Conservation (phyloP, 257 asterid genomes). For the Craterostigma plantagineum region DNA sequence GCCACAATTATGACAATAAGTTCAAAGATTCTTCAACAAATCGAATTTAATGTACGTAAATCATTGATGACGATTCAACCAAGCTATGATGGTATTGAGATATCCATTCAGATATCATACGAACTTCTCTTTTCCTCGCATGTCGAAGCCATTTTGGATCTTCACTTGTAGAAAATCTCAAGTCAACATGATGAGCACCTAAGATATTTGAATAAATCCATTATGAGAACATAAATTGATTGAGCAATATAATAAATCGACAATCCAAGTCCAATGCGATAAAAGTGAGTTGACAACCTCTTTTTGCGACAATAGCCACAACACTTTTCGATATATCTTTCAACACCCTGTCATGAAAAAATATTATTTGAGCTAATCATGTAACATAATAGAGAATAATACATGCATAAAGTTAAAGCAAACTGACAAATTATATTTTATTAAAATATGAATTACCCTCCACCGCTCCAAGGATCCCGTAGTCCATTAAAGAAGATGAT, state of each 20-base stretch:
- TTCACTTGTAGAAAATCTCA: slow-evolving; percentile 52
- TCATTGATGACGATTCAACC: too few relatives aligned
- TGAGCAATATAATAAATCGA: background rate
- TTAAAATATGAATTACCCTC: slow-evolving; percentile 31
- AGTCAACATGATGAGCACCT: slow-evolving; percentile 92
- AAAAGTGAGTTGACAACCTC: slow-evolving; percentile 20
- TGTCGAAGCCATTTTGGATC: slow-evolving; percentile 74
- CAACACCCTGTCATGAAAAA: slow-evolving; percentile 50
- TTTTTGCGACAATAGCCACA: slow-evolving; percentile 48
- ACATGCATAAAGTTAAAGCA: background rate
- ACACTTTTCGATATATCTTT: slow-evolving; percentile 50
- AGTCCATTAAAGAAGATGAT: slow-evolving; percentile 78
- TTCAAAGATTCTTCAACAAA: too few relatives aligned
- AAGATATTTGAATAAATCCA: background rate
- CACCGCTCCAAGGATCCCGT: slow-evolving; percentile 96
- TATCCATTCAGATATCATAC: slow-evolving; percentile 39
- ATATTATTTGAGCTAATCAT: too few relatives aligned
- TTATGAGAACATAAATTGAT: too few relatives aligned
- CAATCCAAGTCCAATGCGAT: background rate
- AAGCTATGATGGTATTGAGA: slow-evolving; percentile 24
- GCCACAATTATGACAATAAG: too few relatives aligned
- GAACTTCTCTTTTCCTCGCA: slow-evolving; percentile 38
- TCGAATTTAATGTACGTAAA: too few relatives aligned
- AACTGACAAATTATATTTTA: background rate
- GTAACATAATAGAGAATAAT: background rate